phyloP scores from a whole-genome alignment of 2,329 filamentous ascomycete genomes.

The Fusarium scirpi region DNA sequence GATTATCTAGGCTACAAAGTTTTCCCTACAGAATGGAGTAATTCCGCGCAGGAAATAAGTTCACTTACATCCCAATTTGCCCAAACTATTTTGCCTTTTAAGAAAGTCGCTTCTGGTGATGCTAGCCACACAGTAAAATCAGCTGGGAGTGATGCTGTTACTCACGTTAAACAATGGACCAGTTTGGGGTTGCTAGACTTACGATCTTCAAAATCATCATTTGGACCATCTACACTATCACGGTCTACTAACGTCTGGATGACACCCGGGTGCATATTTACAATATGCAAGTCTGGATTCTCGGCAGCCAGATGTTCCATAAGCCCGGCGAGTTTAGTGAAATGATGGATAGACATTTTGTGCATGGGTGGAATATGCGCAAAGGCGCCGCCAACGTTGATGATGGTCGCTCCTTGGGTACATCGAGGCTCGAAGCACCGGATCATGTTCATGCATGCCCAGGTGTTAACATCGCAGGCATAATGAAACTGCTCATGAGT shows the following conservation, averaged over 20 bases:
- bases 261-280: background rate
- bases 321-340: fast-evolving
- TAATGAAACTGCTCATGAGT: background rate
- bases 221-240: background rate
- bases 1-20: too few relatives aligned
- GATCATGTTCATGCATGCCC: background rate
- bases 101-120: background rate
- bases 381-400: background rate
- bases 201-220: background rate
- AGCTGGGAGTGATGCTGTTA: background rate
- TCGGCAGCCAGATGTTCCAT: background rate
- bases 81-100: background rate
- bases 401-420: background rate
- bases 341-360: background rate
- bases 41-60: background rate
- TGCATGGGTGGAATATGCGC: background rate
- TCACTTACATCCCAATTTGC: background rate
- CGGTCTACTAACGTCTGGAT: background rate
- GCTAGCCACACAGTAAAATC: background rate
- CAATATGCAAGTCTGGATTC: background rate
- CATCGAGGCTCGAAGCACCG: background rate
- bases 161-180: too few relatives aligned
- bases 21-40: too few relatives aligned
- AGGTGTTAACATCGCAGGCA: background rate
- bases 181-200: background rate